These are phyloP conservation scores for Penicillium simplicissimum DNA, from an alignment of 495 filamentous ascomycete genomes.

Conservation along the genomic window DNA sequence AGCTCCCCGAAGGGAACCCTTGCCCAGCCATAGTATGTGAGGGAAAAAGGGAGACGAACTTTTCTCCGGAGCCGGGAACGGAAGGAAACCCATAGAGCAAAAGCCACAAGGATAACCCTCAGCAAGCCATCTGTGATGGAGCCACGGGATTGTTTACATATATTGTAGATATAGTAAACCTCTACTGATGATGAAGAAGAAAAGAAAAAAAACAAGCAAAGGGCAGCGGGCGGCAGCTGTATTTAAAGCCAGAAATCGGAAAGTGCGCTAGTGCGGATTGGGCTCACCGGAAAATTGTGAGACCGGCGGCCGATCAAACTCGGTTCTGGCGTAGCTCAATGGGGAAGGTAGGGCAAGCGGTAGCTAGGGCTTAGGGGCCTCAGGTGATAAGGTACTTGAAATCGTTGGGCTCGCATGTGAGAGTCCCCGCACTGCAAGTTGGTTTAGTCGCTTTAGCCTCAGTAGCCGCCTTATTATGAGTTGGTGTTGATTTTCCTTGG, in stretches of 20 bases:
- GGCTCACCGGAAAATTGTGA: constrained; percentile 17
- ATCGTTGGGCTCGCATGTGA: constrained; percentile 13
- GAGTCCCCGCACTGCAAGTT: not conserved
- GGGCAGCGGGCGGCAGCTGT: constrained; percentile 9
- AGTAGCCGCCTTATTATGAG: not conserved
- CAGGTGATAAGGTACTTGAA: constrained; percentile 10
- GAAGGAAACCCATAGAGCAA: constrained; percentile 48
- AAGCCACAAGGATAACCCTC: constrained; percentile 50
- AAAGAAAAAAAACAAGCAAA: constrained; percentile 37
- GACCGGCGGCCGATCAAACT: constrained; percentile 6
- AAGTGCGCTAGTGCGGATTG: constrained; percentile 31
- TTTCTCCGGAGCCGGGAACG: constrained; percentile 52
- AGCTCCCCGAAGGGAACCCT: constrained; percentile 49
- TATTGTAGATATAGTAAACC: constrained; percentile 45
- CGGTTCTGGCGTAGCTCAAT: not conserved
- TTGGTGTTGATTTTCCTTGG: not conserved
- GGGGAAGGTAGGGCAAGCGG: constrained; percentile 1
- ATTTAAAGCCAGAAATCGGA: constrained; percentile 25
- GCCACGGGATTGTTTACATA: constrained; percentile 46
- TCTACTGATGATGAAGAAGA: constrained; percentile 53
- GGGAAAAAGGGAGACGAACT: constrained; percentile 48
- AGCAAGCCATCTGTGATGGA: constrained; percentile 49
- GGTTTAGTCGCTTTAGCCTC: not conserved
- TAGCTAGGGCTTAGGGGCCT: constrained; percentile 14
- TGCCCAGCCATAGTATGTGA: constrained; percentile 48